Conservation (phyloP, 805 yeast genomes). For the Clavispora asparagi region DNA sequence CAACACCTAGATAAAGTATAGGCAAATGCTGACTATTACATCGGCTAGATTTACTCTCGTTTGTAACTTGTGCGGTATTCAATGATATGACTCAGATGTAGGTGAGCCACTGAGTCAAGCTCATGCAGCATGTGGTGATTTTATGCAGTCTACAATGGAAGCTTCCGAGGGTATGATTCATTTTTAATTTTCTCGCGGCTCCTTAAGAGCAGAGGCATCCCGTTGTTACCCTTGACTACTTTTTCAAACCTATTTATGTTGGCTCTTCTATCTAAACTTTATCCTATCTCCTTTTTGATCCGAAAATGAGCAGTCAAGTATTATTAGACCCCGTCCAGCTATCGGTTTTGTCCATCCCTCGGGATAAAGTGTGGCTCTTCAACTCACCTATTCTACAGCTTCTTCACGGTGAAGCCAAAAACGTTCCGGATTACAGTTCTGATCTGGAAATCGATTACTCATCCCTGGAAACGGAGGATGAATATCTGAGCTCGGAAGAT, state of each 20-base stretch:
- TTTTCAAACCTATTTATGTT: neutral
- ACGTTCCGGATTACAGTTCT: conserved; percentile 4
- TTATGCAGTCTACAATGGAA: neutral
- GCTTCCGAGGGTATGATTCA: conserved; percentile 1
- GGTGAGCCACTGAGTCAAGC: neutral
- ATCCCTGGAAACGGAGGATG: conserved; percentile 3
- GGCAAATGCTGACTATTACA: neutral
- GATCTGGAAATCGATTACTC: conserved; percentile 3
- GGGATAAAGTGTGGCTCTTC: conserved; percentile 50
- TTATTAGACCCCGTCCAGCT: conserved; percentile 43
- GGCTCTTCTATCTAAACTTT: neutral
- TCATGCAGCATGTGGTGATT: neutral
- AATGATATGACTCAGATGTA: conserved; percentile 1
- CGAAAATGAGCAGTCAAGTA: conserved; percentile 41
- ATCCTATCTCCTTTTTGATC: neutral
- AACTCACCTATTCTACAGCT: conserved; percentile 46
- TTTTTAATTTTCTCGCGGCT: neutral
- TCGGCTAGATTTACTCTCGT: neutral
- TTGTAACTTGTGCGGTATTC: neutral
- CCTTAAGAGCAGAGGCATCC: neutral
- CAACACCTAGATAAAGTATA: conserved; percentile 19
- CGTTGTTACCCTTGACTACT: neutral
- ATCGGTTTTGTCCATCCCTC: conserved; percentile 49
- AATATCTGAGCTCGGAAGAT: conserved; percentile 1
- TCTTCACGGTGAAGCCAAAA: conserved; percentile 31